Percentiles rank a stretch among this genome's conserved stretches.
Conservation (phyloP, 1,284 basidiomycete genomes). For the Austroboletus olivaceoglutinosus region DNA sequence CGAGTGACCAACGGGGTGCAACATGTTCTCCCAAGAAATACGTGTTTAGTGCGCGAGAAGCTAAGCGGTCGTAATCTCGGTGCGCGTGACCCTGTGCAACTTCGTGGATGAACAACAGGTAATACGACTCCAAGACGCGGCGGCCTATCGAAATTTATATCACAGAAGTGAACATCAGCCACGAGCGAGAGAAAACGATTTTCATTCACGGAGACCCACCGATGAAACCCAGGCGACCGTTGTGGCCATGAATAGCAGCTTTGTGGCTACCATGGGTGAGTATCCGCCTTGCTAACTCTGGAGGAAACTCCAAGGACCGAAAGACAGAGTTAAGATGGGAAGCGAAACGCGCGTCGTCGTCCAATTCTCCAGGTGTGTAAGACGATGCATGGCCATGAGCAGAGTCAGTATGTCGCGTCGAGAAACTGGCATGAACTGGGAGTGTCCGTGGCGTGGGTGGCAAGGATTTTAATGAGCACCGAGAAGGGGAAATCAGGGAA, state of each 20-base stretch:
- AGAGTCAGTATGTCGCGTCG: conserved; percentile 11
- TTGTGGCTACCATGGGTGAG: conserved; percentile 74
- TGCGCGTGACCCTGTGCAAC: conserved; percentile 45
- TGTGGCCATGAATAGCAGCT: conserved; percentile 63
- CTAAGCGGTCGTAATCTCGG: conserved; percentile 56
- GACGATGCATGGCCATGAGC: background rate
- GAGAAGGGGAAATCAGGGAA: conserved; percentile 9
- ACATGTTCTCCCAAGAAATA: conserved; percentile 69
- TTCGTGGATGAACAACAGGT: conserved; percentile 67
- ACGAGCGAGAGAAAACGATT: background rate
- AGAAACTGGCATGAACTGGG: conserved; percentile 6
- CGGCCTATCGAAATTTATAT: conserved; percentile 48
- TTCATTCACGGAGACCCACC: conserved; percentile 41
- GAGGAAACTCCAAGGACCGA: conserved; percentile 62
- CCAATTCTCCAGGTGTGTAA: background rate
- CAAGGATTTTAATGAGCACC: conserved; percentile 10
- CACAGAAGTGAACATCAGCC: background rate
- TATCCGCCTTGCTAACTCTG: conserved; percentile 64
- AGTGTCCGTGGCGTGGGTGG: conserved; percentile 14
- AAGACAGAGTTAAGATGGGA: conserved; percentile 63
- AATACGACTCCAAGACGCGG: conserved; percentile 69
- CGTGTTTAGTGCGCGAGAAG: conserved; percentile 58
- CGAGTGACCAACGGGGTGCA: conserved; percentile 69
- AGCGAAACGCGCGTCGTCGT: conserved; percentile 34
- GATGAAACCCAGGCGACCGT: conserved; percentile 65